Conservation (phyloP, 129 eudicot species). For the Flaveria sonorensis region DNA sequence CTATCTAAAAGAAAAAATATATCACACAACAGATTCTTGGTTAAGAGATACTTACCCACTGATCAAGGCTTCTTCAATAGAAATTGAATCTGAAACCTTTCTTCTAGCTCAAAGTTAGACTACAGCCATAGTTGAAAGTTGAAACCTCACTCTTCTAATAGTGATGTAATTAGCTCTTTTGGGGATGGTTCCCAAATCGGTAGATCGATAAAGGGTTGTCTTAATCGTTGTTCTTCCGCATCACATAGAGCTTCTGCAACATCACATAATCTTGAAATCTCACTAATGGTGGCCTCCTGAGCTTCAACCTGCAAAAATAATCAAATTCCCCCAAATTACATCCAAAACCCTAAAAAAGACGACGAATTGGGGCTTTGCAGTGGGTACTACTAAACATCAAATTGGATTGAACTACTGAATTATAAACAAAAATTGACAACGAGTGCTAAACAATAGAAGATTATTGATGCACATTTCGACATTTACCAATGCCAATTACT, state of each 20-base stretch:
- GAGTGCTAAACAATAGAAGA: conserved; percentile 10
- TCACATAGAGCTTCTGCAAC: conserved; percentile 62
- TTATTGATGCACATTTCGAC: neutral
- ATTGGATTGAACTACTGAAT: conserved; percentile 1
- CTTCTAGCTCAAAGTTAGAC: conserved; percentile 22
- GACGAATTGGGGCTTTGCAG: conserved; percentile 1
- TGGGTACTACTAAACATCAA: neutral
- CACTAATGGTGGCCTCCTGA: conserved; percentile 64
- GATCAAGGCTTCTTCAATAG: conserved; percentile 7
- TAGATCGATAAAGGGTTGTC: conserved; percentile 46
- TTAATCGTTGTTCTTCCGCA: conserved; percentile 58
- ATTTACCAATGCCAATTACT: neutral
- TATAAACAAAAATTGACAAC: neutral
- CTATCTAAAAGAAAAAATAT: conserved; percentile 31
- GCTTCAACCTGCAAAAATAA: conserved; percentile 55
- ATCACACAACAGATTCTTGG: conserved; percentile 27
- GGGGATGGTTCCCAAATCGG: conserved; percentile 76
- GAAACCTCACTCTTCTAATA: conserved; percentile 46
- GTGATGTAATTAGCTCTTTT: conserved; percentile 51
- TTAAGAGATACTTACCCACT: conserved; percentile 26
- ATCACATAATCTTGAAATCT: conserved; percentile 60
- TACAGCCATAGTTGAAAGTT: neutral
- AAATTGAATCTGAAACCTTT: conserved; percentile 24
- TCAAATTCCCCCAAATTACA: conserved; percentile 25
- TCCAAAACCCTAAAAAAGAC: conserved; percentile 27